A percentile compares a stretch with the other conserved stretches of the same genome.
Evolutionary conservation across 2,329 filamentous ascomycete species (phyloP).

Genomic region (Claviceps fusiformis): DNA sequence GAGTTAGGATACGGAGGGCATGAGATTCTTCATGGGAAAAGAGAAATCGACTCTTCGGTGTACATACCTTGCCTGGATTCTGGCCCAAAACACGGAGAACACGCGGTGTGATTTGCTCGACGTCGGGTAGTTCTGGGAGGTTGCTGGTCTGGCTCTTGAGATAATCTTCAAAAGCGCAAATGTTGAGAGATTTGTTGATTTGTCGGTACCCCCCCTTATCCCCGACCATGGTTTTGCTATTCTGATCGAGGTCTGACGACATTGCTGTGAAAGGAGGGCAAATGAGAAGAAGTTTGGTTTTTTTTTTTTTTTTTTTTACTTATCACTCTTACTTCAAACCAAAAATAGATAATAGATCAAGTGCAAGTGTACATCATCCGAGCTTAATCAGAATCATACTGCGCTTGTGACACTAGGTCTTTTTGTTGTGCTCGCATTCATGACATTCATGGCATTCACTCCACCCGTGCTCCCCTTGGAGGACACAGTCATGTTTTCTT

Average conservation of each 20-base stretch:
- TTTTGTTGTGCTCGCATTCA: no score
- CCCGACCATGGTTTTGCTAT: not conserved
- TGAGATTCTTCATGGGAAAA: no score
- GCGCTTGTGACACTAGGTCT: no score
- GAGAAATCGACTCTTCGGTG: not conserved
- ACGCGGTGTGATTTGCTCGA: constrained; percentile 26
- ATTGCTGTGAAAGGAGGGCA: not conserved
- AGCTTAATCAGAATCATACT: no score
- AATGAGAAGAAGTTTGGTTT: not conserved
- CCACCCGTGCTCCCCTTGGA: no score
- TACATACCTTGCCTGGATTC: constrained; percentile 27
- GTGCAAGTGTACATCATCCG: not conserved
- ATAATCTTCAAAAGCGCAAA: constrained; percentile 34
- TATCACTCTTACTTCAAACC: no score
- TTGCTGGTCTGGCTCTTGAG: constrained; percentile 23
- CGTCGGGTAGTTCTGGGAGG: constrained; percentile 23
- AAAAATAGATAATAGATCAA: no score
- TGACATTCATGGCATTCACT: no score
- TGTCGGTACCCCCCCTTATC: constrained; percentile 25
- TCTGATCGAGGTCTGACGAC: not conserved
- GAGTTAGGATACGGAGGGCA: no score
- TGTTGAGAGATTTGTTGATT: constrained; percentile 33
- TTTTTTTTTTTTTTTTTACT: no score
- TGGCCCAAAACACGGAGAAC: constrained; percentile 30
- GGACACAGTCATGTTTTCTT: no score